These are phyloP conservation scores for Pleurotus djamor DNA, from an alignment of 768 basidiomycete species.

Conservation along the genomic window DNA sequence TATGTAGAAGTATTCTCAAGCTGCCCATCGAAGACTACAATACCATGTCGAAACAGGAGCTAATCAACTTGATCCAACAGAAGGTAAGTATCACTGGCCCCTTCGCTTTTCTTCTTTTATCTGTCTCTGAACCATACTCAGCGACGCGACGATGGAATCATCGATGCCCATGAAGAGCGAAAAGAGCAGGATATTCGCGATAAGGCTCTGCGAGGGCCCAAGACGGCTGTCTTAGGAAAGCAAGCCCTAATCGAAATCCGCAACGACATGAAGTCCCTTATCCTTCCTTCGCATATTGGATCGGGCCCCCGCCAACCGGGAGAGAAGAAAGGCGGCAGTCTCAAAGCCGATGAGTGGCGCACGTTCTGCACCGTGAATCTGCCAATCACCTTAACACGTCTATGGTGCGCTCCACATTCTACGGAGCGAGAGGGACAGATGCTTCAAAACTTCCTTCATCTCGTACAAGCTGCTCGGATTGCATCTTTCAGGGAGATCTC, in stretches of 20 bases:
- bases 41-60: too few species aligned
- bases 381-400: slow-evolving; percentile 20
- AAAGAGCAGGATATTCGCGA: too few species aligned
- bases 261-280: slow-evolving; percentile 13
- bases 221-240: neutral
- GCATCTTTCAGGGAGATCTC: slow-evolving; percentile 18
- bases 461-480: slow-evolving; percentile 23
- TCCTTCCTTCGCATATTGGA: slow-evolving; percentile 17
- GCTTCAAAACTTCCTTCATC: slow-evolving; percentile 23
- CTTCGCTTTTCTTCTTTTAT: too few species aligned
- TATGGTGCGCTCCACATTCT: slow-evolving; percentile 19
- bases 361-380: slow-evolving; percentile 20
- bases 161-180: too few species aligned
- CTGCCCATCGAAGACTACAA: too few species aligned
- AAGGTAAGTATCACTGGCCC: too few species aligned
- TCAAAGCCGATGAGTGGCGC: slow-evolving; percentile 31
- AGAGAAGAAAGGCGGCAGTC: slow-evolving; percentile 17
- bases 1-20: too few species aligned
- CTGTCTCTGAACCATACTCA: too few species aligned
- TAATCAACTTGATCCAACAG: too few species aligned
- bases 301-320: slow-evolving; percentile 12
- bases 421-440: slow-evolving; percentile 4
- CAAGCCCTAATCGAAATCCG: slow-evolving; percentile 7
- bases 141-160: too few species aligned
- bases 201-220: neutral